Evolutionary conservation across 352 stramenopile species (phyloP), one percentile per base, ranked within the genome.

Genomic region (Nothophytophthora sp.): DNA sequence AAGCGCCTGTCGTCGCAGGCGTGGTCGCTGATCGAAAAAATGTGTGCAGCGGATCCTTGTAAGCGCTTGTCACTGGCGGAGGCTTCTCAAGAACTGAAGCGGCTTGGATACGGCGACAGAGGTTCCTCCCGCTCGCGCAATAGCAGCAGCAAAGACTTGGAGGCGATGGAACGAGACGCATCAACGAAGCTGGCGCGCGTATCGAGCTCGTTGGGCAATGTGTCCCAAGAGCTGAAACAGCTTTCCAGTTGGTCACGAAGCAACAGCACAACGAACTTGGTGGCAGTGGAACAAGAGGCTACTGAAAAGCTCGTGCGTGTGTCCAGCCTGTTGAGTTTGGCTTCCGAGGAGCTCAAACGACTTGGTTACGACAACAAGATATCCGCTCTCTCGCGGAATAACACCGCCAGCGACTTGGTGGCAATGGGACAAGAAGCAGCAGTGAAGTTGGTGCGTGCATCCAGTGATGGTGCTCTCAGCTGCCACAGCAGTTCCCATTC

Each of bases 21-120:
- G 39, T 91, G 80, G 80, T 55, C 50, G 2, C 40, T 91, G 11
- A 68, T 91, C 34, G 65, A 86, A 54, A 70, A 76, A 8, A 88
- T 91, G 77, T 91, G 80, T 50, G 52, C 60, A 0, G 60, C 62
- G 1, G 73, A 88, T 36, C 80, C 77, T 1, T 45, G 49, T 3
- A 57, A 72, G 20, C 61, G 80, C 12, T 64, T 88, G 25, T 60
- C 72, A 4, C 40, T 88, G 8, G 74, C 64, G 11, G 65, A 83
- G 38, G 76, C 77, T 9, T 75, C 70, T 0, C 43, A 69, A 3
- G 67, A 79, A 43, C 54, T 90, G 4, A 70, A 82, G 16, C 50
- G 57, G 32, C 55, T 88, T 12, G 71, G 70, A 29, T 84, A 84
- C 29, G 68, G 68, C 1, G 52, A 74, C 24, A 43, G 67, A 13